Conservation (phyloP, 2,329 filamentous ascomycete species). For the Colletotrichum sp. region DNA sequence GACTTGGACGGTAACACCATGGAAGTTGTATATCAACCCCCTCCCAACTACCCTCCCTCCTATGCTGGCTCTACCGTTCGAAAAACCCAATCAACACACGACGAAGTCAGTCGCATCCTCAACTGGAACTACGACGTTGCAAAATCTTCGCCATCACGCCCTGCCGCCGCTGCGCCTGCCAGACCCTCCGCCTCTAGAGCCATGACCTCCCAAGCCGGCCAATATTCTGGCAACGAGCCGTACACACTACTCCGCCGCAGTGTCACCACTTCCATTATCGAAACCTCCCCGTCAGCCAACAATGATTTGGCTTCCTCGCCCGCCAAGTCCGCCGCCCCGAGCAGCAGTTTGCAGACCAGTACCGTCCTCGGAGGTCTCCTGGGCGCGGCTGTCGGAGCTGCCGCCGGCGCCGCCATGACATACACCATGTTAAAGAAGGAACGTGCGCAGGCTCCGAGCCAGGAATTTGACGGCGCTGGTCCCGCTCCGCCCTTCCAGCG, state of each 20-base stretch:
- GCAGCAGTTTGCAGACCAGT: constrained; percentile 52
- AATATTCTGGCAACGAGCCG: constrained; percentile 25
- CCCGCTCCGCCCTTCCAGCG: constrained; percentile 41
- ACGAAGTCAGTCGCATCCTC: constrained; percentile 48
- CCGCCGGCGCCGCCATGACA: constrained; percentile 63
- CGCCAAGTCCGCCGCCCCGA: constrained; percentile 26
- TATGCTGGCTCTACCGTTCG: constrained; percentile 38
- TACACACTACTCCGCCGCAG: constrained; percentile 34
- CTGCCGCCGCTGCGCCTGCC: not conserved
- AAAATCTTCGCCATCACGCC: not conserved
- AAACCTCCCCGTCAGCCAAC: constrained; percentile 18
- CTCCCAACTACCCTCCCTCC: constrained; percentile 33
- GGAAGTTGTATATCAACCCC: constrained; percentile 70
- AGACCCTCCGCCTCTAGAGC: constrained; percentile 11
- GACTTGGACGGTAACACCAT: constrained; percentile 87
- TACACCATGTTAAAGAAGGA: constrained; percentile 76
- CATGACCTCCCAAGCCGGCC: constrained; percentile 25
- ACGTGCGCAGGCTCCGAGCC: constrained; percentile 39
- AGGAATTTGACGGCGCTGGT: constrained; percentile 39
- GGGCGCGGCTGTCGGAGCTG: constrained; percentile 79
- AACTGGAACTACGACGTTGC: constrained; percentile 55
- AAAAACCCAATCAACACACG: constrained; percentile 38
- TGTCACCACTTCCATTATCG: constrained; percentile 38
- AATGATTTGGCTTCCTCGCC: constrained; percentile 20
- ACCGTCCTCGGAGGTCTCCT: constrained; percentile 77